Percentiles rank a stretch among this genome's conserved stretches.
These are phyloP conservation scores for Camelina hispida DNA, from an alignment of 345 rosid genomes.

Conservation along the genomic window DNA sequence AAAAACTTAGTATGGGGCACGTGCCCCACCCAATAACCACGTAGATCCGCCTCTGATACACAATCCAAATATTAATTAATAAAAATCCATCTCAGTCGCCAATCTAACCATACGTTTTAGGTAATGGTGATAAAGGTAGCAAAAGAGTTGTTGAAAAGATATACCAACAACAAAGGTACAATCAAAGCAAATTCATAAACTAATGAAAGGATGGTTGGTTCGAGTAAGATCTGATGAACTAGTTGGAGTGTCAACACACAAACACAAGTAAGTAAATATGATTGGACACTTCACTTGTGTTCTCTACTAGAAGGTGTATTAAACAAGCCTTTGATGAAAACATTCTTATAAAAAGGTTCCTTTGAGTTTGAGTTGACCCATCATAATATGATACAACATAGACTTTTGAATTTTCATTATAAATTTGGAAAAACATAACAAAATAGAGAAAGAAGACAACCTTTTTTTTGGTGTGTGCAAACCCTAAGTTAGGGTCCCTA, in stretches of 20 bases:
- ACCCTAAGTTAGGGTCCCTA: no score
- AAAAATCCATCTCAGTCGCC: background rate
- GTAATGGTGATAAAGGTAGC: background rate
- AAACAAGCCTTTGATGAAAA: background rate
- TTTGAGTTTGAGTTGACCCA: background rate
- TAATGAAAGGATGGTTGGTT: conserved; percentile 34
- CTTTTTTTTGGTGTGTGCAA: no score
- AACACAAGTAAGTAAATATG: conserved; percentile 14
- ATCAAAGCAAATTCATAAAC: conserved; percentile 28
- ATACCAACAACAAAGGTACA: conserved; percentile 28
- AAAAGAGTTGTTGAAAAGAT: conserved; percentile 26
- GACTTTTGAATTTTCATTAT: no score
- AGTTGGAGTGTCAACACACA: conserved; percentile 37
- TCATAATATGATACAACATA: background rate
- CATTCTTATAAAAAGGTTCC: background rate
- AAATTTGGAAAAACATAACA: no score
- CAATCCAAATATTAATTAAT: background rate
- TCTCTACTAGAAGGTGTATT: conserved; percentile 9
- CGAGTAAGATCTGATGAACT: conserved; percentile 18
- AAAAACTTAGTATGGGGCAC: no score
- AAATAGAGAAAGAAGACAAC: no score
- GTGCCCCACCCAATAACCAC: no score
- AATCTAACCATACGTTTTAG: background rate
- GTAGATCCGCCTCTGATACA: no score
- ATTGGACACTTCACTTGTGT: conserved; percentile 17